Base-by-base conservation (phyloP, 1,139 yeast species). In the Blastobotrys proliferans region DNA sequence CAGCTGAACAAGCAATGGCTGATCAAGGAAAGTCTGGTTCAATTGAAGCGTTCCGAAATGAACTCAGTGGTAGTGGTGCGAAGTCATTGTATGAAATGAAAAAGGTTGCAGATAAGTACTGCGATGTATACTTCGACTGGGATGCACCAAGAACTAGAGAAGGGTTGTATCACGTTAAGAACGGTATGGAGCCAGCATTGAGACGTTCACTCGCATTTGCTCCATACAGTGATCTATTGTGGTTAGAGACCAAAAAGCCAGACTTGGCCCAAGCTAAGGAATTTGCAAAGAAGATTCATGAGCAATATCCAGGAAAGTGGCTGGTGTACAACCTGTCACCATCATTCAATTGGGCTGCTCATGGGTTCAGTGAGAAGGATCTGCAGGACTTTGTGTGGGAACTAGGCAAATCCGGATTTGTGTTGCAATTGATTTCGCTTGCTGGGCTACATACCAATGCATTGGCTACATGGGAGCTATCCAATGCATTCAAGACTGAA, bases 241-340 rank as follows among this genome's bases (percentile, higher is more conserved):
- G 83, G 83, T 62, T 76, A 18, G 81, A 78, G 57, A 76, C 82
- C 19, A 76, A 76, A 58, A 68, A 69, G 11, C 82, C 83, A 11
- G 70, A 76, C 49, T 58, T 76, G 19, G 54, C 63, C 38, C 77
- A 76, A 54, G 81, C 82, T 6, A 63, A 62, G 47, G 62, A 59
- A 3, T 74, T 77, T 57, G 77, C 81, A 13, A 55, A 59, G 14
- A 59, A 62, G 41, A 72, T 77, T 46, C 78, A 71, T 46, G 64
- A 61, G 14, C 55, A 64, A 29, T 68, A 62, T 52, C 82, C 83
- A n/a, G 68, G 71, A 22, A 74, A 71, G 53, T 73, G 76, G 67
- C 63, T 77, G 16, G 82, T 77, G 3, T 78, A 77, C 57, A 78
- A 78, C 54, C 61, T 77, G 43, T 70, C 77, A 22, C 83, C 82